Evolutionary conservation across 169 alveolate genomes (phyloP).

Genomic region (Plasmodium adleri): DNA sequence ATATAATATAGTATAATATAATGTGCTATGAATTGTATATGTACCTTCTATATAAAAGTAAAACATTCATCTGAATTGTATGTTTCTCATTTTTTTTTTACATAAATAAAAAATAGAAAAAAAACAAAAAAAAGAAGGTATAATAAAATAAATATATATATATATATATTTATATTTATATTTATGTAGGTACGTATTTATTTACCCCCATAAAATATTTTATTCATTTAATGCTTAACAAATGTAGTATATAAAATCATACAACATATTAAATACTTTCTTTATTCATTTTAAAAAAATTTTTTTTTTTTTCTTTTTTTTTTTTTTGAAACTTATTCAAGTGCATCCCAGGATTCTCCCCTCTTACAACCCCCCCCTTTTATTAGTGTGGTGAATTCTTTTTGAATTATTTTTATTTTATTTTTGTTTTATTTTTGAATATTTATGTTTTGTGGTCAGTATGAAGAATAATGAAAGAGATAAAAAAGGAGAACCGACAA

Average conservation of each 20-base stretch:
- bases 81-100: background rate
- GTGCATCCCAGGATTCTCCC: background rate
- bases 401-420: too few relatives aligned
- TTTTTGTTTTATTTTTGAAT: background rate
- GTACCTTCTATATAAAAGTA: too few relatives aligned
- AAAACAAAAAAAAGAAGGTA: background rate
- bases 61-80: background rate
- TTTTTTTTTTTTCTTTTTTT: background rate
- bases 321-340: background rate
- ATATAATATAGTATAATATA: too few relatives aligned
- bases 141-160: background rate
- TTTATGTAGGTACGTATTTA: too few relatives aligned
- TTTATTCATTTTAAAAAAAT: too few relatives aligned
- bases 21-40: too few relatives aligned
- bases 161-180: constrained; percentile 1
- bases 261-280: too few relatives aligned
- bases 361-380: background rate
- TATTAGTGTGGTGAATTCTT: background rate
- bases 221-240: too few relatives aligned
- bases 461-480: constrained; percentile 28
- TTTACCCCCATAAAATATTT: too few relatives aligned
- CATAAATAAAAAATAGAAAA: background rate
- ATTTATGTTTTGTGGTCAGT: background rate
- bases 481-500: constrained; percentile 28
- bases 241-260: too few relatives aligned